Evolutionary conservation across 2,329 filamentous ascomycete genomes (phyloP).

Genomic region (Chaetothyriales sp.): DNA sequence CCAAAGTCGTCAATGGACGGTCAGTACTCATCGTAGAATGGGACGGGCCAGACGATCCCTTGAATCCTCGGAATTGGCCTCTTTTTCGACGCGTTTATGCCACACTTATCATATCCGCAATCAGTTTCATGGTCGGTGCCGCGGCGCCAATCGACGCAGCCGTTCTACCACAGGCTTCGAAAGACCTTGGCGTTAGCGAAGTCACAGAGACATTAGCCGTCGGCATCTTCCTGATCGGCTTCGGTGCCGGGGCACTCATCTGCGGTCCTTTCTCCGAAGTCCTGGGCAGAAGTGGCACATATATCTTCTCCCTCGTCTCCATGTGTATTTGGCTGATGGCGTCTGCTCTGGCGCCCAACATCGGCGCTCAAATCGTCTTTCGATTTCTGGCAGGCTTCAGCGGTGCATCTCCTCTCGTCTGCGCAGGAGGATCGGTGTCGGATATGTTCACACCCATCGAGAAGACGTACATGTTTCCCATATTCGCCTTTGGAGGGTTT

Average conservation of each 20-base stretch:
- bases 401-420: slow-evolving; percentile 34
- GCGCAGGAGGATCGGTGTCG: slow-evolving; percentile 32
- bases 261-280: slow-evolving; percentile 38
- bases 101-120: no score
- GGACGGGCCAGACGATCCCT: no score
- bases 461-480: slow-evolving; percentile 36
- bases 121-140: no score
- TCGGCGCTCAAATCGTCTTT: slow-evolving; percentile 35
- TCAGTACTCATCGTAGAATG: no score
- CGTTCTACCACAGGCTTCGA: no score
- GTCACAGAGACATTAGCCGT: no score
- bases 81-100: no score
- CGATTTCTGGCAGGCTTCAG: slow-evolving; percentile 40
- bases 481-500: slow-evolving; percentile 35
- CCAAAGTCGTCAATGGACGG: no score
- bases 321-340: slow-evolving; percentile 39
- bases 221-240: slow-evolving; percentile 33
- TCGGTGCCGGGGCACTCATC: slow-evolving; percentile 36
- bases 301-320: slow-evolving; percentile 34
- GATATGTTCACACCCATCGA: slow-evolving; percentile 38
- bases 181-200: no score
- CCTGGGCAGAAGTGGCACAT: slow-evolving; percentile 36
- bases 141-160: no score
- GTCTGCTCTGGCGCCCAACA: slow-evolving; percentile 33
- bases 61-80: no score